Evolutionary conservation across 148 eudicot species (phyloP).

Genomic region (Diospyros lotus): DNA sequence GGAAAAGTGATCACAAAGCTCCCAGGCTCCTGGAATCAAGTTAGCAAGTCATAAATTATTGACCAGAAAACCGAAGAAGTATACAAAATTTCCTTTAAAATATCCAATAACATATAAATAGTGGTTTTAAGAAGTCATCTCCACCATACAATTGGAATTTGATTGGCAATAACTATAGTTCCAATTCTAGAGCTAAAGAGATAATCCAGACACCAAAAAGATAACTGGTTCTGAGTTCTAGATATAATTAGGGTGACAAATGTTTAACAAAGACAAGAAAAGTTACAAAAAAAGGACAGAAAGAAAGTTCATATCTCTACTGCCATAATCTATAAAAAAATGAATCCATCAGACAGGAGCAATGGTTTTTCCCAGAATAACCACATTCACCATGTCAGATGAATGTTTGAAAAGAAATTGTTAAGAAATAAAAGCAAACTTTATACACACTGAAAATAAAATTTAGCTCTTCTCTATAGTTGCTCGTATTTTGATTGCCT

Average conservation of each 20-base stretch:
- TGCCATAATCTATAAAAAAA: neutral
- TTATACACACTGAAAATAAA: neutral
- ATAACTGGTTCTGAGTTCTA: too few relatives aligned
- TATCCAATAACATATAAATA: neutral
- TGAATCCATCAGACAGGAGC: neutral
- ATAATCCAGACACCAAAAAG: too few relatives aligned
- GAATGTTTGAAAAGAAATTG: neutral
- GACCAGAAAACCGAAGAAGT: neutral
- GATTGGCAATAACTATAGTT: neutral
- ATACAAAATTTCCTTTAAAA: neutral
- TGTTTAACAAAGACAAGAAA: too few relatives aligned
- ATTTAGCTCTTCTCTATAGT: neutral
- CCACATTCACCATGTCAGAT: neutral
- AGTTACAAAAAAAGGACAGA: too few relatives aligned
- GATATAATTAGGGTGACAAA: too few relatives aligned
- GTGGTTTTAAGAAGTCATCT: neutral
- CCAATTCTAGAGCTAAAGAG: neutral
- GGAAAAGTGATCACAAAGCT: slow-evolving; percentile 98
- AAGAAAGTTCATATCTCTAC: too few relatives aligned
- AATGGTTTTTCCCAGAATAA: neutral
- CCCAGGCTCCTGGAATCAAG: slow-evolving; percentile 81
- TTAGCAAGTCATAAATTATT: slow-evolving; percentile 12
- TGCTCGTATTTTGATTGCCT: neutral
- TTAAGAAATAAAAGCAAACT: too few relatives aligned
- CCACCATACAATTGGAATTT: neutral